A percentile compares a stretch with the other conserved stretches of the same genome.
Conservation (phyloP, 2,329 filamentous ascomycete species). For the Aspergillus aculeatus region DNA sequence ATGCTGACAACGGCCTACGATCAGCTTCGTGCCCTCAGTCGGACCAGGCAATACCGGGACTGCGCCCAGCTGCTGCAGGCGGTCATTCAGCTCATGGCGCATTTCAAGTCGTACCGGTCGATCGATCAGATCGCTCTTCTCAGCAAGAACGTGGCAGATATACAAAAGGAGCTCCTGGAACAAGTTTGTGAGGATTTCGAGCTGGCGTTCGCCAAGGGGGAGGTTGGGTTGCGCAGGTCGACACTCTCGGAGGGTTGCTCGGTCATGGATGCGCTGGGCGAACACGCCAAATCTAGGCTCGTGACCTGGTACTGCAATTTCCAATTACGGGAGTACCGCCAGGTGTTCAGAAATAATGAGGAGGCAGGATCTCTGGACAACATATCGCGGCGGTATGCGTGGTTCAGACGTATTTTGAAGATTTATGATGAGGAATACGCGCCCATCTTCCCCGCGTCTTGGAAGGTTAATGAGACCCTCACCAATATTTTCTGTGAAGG, state of each 20-base stretch:
- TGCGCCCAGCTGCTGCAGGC: constrained; percentile 92
- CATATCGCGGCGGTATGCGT: constrained; percentile 89
- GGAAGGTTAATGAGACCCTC: constrained; percentile 87
- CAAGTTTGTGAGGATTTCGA: constrained; percentile 99
- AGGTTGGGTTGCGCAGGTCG: constrained; percentile 67
- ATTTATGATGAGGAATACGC: constrained; percentile 93
- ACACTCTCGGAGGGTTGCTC: constrained; percentile 83
- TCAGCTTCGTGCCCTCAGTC: constrained; percentile 79
- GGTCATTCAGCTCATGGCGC: constrained; percentile 94
- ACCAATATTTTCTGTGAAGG: constrained; percentile 93
- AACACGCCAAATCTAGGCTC: constrained; percentile 75
- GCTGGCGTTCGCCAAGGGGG: constrained; percentile 84
- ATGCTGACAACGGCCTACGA: constrained; percentile 99
- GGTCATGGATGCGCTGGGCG: constrained; percentile 92
- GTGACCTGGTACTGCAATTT: constrained; percentile 99
- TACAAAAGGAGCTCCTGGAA: constrained; percentile 88
- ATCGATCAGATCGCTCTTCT: constrained; percentile 97
- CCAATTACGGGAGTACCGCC: constrained; percentile 88
- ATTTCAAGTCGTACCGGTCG: constrained; percentile 96
- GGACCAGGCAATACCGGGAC: constrained; percentile 87
- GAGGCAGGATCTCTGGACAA: constrained; percentile 96
- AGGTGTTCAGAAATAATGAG: constrained; percentile 93
- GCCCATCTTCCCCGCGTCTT: constrained; percentile 78
- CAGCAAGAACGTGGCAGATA: constrained; percentile 86
- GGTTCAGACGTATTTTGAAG: constrained; percentile 95